Percentiles rank a stretch among this genome's conserved stretches.
Evolutionary conservation across 2,329 filamentous ascomycete species (phyloP).

Genomic region (Rutstroemia sydowiana): DNA sequence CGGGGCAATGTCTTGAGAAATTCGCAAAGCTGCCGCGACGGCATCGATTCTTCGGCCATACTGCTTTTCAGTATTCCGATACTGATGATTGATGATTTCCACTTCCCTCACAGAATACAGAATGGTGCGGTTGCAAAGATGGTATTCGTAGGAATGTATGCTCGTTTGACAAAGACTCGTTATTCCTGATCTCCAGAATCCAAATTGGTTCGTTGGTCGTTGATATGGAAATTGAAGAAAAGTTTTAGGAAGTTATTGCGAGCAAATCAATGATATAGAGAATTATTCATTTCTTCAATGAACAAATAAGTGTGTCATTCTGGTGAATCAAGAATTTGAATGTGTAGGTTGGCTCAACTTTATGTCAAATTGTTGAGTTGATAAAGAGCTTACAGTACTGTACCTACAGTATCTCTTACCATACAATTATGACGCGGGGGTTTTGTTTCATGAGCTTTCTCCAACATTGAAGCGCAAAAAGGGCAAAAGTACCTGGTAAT

Average conservation of each 20-base stretch:
- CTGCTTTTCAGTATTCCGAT: background rate
- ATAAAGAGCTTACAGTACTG: background rate
- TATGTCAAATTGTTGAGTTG: background rate
- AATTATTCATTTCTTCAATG: background rate
- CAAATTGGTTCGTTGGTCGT: background rate
- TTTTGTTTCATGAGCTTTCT: slow-evolving; percentile 5
- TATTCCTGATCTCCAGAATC: background rate
- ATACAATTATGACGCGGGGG: background rate
- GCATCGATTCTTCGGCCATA: slow-evolving; percentile 11
- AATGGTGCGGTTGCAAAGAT: background rate
- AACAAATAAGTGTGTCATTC: background rate
- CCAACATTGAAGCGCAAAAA: background rate
- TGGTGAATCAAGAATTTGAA: too few relatives aligned
- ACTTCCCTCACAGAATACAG: background rate
- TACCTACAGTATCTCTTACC: background rate
- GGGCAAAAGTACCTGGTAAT: too few relatives aligned
- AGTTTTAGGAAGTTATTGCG: background rate
- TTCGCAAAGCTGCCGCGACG: slow-evolving; percentile 70
- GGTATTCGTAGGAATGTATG: background rate
- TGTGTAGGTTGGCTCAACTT: too few relatives aligned
- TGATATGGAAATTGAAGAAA: background rate
- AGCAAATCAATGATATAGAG: too few relatives aligned
- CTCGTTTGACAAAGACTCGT: slow-evolving; percentile 10
- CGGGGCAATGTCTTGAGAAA: slow-evolving; percentile 72
- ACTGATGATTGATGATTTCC: background rate